Base-by-base conservation (phyloP, 2,329 filamentous ascomycete genomes). In the Fusarium palustre region DNA sequence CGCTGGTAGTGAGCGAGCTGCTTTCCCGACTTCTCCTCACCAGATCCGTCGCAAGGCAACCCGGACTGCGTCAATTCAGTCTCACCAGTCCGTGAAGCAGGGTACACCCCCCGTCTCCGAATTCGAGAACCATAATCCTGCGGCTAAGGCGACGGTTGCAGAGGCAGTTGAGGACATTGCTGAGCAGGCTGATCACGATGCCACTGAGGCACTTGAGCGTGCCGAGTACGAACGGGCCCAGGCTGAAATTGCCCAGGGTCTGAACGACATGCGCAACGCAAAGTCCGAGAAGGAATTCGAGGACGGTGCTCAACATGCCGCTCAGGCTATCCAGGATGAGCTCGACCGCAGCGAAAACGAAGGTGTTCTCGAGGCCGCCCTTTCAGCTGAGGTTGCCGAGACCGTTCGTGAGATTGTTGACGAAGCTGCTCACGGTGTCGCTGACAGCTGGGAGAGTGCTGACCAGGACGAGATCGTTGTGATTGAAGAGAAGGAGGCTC, bases 361-460 rank as follows among this genome's bases (percentile, higher is more conserved):
- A 34, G 81, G 81, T 47, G 81, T 83, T 36, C 80, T 89, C n/a
- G 87, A 90, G 64, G 80, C 85, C 39, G 77, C 78, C 18, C 79
- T 78, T 34, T 64, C 75, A 31, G 59, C 69, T 13, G 71, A 76
- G 25, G 72, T 72, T 24, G 86, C 87, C 18, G 83, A 87, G 25
- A 64, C 71, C 24, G 73, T 76, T 33, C 74, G 60, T 33, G 71
- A 75, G 7, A 74, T 76, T 87, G 61, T 82, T 84, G 33, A 83
- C 48, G 83, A 85, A 24, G 77, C 86, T 30, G 86, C 86, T 15
- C 79, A 74, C n/a, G 74, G 86, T 24, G 85, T 94, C 47, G 92
- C 89, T n/a, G 94, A 97, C 69, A 94, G 90, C 80, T 97, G 94
- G 94, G 94, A 97, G 83, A 97, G 91, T 69, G 92, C 91, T 6